Evolutionary conservation across 129 eudicot genomes (phyloP), one percentile per base, ranked within the genome.

Genomic region (Chrysanthemum seticuspe): DNA sequence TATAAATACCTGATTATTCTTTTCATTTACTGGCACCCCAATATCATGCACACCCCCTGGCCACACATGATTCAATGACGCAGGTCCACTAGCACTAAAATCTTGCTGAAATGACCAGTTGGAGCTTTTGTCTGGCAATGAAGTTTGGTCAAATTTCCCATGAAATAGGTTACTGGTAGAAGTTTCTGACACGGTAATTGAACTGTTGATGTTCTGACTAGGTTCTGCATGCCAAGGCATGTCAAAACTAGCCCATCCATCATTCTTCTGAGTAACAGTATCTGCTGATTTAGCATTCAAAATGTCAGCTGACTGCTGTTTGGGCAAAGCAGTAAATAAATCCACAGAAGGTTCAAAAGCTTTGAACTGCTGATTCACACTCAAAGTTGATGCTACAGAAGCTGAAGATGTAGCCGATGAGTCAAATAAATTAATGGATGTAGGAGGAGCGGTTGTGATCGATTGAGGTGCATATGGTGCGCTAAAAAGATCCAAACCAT

Each of bases 221-320:
- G 88, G 75, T 56, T 75, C 72, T 36, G 58, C 57, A 18, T 68
- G 80, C 80, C 79, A 91, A 70, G 92, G 85, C 82, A 78, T 70
- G 73, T 95, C 99, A 87, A 91, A 95, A 62, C 90, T 88, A 4
- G 99, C 99, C 99, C 99, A 95, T 59, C 95, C 99, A 72, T 73
- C 94, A 73, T 88, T 78, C 55, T 74, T 57, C 51, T 80, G 82
- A 18, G 62, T 52, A 21, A 72, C 77, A 27, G 23, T 70, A 60
- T 81, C 76, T 19, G 72, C 52, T n/a, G 82, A 65, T 57, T 73
- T 84, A 13, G 63, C 79, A 65, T 65, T 70, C 72, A 78, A 31
- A 61, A 72, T 78, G 59, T 74, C 80, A 58, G 74, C 64, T 8
- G 79, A 65, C 65, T 76, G 88, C 65, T 79, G 86, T 56, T 72